Base-by-base conservation (phyloP, 2,329 filamentous ascomycete genomes). In the Acephala macrosclerotiorum region DNA sequence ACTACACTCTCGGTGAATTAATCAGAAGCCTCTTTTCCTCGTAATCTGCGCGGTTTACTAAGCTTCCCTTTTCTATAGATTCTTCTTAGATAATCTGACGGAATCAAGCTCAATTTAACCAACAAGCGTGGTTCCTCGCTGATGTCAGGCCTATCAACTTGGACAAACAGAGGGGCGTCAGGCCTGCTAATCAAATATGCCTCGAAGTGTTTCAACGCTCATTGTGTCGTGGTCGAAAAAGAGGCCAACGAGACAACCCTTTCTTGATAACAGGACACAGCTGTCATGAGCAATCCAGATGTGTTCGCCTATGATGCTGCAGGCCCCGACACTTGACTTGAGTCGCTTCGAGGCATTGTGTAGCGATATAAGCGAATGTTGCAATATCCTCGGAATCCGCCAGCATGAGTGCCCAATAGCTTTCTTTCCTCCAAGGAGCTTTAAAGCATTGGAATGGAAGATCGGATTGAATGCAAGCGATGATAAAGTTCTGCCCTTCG, bases 281-380 rank as follows among this genome's bases (percentile, higher is more conserved):
- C 33, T 11, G 63, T 65, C 25, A 20, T 35, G 4, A 65, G 63
- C 25, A 62, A 1, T 18, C 18, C 26, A n/a, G 3, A 62, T 16
- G 33, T 33, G 12, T 57, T 57, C 1, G 14, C 16, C 63, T 59
- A 65, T 12, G 38, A 18, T 38, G 49, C 29, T n/a, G 3, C 29
- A 4, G 59, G 60, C 22, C 63, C 63, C 47, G 38, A 20, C 64
- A 66, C 22, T 57, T 40, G 25, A 57, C 38, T 29, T 64, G 20
- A 16, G n/a, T 12, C n/a, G 56, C 33, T 61, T 60, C 61, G 3
- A 67, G 57, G 29, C 65, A 67, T 26, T 60, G 59, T 29, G 47
- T 60, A 2, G 65, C 49, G 16, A 67, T 29, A 55, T 64, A 66
- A 26, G 66, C 64, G 42, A 68, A 68, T 20, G 67, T 69, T 2